Evolutionary conservation across 2,329 filamentous ascomycete species (phyloP), one percentile per base, ranked within the genome.

Genomic region (Calonectria naviculata): DNA sequence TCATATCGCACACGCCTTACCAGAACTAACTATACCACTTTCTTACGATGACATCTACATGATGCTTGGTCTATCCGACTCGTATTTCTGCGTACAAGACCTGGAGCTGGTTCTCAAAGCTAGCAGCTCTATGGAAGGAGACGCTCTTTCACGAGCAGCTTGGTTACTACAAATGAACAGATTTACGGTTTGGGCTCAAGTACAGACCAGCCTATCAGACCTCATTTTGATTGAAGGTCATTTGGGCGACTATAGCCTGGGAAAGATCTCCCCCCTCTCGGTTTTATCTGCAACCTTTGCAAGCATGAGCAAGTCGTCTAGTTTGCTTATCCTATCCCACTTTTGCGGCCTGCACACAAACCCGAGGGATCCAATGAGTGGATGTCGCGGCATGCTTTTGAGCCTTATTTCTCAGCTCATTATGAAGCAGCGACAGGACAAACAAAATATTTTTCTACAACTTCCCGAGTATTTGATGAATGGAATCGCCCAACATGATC

Each of bases 261-360:
- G 67, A 4, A 69, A 69, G 24, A 58, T 69, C 29, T 69, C 67
- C n/a, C 60, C 67, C 15, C 49, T 69, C 26, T 69, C 67, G 13
- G 67, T 69, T 5, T 21, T 69, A 0, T 58, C 67, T 28, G 67
- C 60, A 69, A 24, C 17, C 60, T 65, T 42, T 17, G 31, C 61
- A n/a, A 60, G 47, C 21, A 69, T 69, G 47, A 24, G 24, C 36
- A 60, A 56, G 8, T 6, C 21, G 1, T 34, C 58, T 4, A n/a
- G 47, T 47, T 28, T 68, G 5, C 24, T 36, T 7, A 56, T 68
- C 21, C 28, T 68, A 19, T 29, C 46, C 4, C 46, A 64, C 21
- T 68, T 68, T 17, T 64, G 58, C 26, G 66, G 58, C 9, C 41
- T 68, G 5, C 66, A 68, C 15, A 44, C 58, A 17, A 63, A 21